phyloP scores from a whole-genome alignment of 106 monocot species.

The Vanilla planifolia region DNA sequence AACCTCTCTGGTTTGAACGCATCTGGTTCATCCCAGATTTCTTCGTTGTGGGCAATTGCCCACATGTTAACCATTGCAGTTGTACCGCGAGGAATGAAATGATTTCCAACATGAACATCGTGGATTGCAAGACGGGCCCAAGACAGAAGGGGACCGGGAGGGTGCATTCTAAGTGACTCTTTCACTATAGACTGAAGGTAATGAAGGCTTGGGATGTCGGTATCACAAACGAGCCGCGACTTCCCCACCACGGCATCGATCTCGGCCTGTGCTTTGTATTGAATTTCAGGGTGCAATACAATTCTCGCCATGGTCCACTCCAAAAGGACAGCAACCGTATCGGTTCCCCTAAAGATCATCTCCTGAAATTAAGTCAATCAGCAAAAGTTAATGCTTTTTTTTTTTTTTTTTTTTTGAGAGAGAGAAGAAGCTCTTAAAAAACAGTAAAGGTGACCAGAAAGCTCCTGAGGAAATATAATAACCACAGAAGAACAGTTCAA shows the following conservation, averaged over 20 bases:
- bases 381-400: no score
- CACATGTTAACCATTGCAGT: conserved; percentile 53
- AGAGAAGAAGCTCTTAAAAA: not conserved
- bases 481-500: not conserved
- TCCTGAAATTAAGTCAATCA: conserved; percentile 31
- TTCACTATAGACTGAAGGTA: conserved; percentile 35
- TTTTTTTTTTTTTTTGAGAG: no score
- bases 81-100: conserved; percentile 24
- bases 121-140: conserved; percentile 42
- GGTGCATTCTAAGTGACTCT: conserved; percentile 30
- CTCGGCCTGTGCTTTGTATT: conserved; percentile 22
- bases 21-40: conserved; percentile 19
- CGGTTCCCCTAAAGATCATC: conserved; percentile 46
- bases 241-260: conserved; percentile 22
- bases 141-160: conserved; percentile 45
- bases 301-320: conserved; percentile 42
- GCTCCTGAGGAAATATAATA: not conserved
- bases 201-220: conserved; percentile 19
- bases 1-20: conserved; percentile 38
- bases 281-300: conserved; percentile 39
- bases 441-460: no score
- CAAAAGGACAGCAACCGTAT: conserved; percentile 36
- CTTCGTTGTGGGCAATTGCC: conserved; percentile 34
- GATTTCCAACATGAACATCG: conserved; percentile 15
- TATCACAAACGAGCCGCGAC: conserved; percentile 12